Base-by-base conservation (phyloP, 805 yeast genomes). In the Candida nemodendra region DNA sequence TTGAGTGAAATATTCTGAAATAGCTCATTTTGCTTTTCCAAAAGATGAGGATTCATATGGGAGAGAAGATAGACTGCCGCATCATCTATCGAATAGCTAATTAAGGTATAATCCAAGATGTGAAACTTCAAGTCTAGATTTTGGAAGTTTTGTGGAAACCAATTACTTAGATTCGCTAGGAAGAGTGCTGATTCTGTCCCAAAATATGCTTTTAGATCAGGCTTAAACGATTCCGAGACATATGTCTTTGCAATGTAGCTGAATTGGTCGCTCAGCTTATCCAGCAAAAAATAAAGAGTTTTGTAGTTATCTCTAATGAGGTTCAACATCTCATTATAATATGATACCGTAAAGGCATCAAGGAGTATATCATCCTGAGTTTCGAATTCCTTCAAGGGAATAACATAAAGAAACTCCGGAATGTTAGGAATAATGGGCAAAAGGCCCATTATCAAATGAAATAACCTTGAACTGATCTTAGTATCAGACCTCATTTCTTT, bases 341-440 rank as follows among this genome's bases (percentile, higher is more conserved):
- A 58, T 4, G 55, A 54, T 4, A 67, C 41, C 13, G 51, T 39
- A 32, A 56, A 56, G 3, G 62, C 40, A 27, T 50, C 48, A 12
- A 60, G 48, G 9, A 67, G 41, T 2, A 60, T 31, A 38, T 67
- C 72, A 25, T 56, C 52, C 4, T 52, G 45, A 1, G 31, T 11
- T 2, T 36, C 38, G 19, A 62, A 50, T 25, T 53, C 59, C 1
- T 44, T 34, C 9, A 45, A 42, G 0, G 53, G 15, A 18, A 59
- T 42, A 15, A 55, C 34, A 18, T 62, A 54, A 18, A 65, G 31
- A 0, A 50, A 45, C 2, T 40, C 35, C 2, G 66, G 64, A 4
- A 59, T 18, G 7, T 31, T 32, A 13, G 54, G 59, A 6, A 53
- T 29, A n/a, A 45, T 42, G 0, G 51, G 56, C 14, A 64, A 39